Base-by-base conservation (phyloP, 805 yeast genomes). In the Pichia paraexigua region DNA sequence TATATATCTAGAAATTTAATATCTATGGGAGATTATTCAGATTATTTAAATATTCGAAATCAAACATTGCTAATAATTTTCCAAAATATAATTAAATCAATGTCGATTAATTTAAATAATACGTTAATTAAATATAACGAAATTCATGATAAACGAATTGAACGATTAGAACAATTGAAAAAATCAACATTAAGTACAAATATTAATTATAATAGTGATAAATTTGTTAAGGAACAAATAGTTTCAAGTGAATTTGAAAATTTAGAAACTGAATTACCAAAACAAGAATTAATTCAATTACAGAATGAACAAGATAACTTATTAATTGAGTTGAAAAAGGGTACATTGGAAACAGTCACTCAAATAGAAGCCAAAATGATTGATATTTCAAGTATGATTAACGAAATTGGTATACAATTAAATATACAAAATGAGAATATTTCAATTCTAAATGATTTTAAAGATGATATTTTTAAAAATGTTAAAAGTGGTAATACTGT, bases 371-470 rank as follows among this genome's bases (percentile, higher is more conserved):
- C 70, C 27, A 77, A 87, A 1, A 80, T 85, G 65, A 63, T 81
- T 43, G 96, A 88, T 61, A 83, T 91, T 43, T 77, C 90, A 1
- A 78, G 82, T 50, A 66, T 91, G 55, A 92, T 90, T 61, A 73
- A 82, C 24, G 94, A 87, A 61, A 71, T 90, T 49, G 76, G 87
- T 13, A 72, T 82, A 50, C 95, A 91, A 63, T 71, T 90, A 46
- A 78, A 79, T 24, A 65, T 79, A 1, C 97, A 90, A 66, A 80
- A 85, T 7, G 85, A 84, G 49, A 82, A 79, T 63, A 85, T 90
- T 17, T 73, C 77, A 47, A 71, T 73, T 41, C 70, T 90, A 55
- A 65, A 81, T 46, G 84, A 82, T 53, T 82, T 82, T 54, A 91
- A 87, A 54, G 81, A 80, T 54, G 80, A 80, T 55, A 79, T 87